Evolutionary conservation across 73 alveolate species (phyloP).

Genomic region (Symbiodinium natans): DNA sequence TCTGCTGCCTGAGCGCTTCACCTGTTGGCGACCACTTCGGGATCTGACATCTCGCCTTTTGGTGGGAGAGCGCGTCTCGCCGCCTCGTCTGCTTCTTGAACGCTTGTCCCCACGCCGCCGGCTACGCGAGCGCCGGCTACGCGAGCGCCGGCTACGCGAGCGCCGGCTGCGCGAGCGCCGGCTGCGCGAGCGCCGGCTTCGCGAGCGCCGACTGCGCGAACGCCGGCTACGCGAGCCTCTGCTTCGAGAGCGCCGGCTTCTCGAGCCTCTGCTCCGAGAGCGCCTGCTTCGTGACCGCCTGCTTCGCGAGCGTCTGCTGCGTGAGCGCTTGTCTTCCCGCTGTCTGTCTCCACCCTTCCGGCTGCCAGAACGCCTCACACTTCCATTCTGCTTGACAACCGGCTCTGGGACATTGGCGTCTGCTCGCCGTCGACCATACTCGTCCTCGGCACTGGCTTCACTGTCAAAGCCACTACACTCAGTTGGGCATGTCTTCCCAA

Average conservation of each 20-base stretch:
- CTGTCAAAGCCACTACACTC: too few relatives aligned
- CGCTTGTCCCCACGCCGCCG: background rate
- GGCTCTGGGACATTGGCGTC: background rate
- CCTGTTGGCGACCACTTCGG: background rate
- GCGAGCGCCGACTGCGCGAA: background rate
- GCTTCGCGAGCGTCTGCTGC: conserved; percentile 5
- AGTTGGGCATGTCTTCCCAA: too few relatives aligned
- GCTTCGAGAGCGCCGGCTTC: background rate
- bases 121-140: conserved; percentile 11
- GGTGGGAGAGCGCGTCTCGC: background rate
- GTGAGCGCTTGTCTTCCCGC: background rate
- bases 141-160: conserved; percentile 21
- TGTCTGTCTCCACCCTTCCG: background rate
- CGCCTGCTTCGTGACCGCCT: background rate
- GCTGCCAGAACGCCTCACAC: conserved; percentile 2
- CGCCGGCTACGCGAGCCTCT: conserved; percentile 2
- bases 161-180: conserved; percentile 22
- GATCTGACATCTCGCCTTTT: background rate
- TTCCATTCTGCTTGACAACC: background rate
- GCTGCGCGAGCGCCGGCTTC: conserved; percentile 14
- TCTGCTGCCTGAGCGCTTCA: background rate
- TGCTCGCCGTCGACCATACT: conserved; percentile 60
- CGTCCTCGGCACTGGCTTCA: too few relatives aligned
- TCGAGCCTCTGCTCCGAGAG: background rate
- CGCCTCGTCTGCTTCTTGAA: background rate